Base-by-base conservation (phyloP, 2,329 filamentous ascomycete species). In the Huntiella omanensis region DNA sequence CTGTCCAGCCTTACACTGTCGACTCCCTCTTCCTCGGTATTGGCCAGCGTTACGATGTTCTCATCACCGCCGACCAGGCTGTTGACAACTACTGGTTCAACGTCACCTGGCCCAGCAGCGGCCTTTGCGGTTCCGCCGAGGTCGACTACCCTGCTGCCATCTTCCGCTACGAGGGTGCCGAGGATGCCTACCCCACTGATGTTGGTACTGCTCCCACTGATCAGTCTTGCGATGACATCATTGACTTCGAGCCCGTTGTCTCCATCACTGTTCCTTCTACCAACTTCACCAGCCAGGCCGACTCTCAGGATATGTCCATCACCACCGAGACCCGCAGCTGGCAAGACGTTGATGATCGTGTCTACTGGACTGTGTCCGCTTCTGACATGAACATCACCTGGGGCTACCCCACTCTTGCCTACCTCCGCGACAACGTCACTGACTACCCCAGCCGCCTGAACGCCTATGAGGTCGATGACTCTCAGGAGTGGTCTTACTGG, bases 1-100 rank as follows among this genome's bases (percentile, higher is more conserved):
- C 69, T 1, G 62, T 80, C 33, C 56, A 72, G 52, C 77, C 79
- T 0, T 83, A 80, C 56, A 64, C 70, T 3, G 77, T 76, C 0
- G 63, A 70, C 3, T 67, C 75, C 2, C 63, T 82, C 13, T 75
- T 68, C 3, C 62, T 82, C 10, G 75, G 68, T 33, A 65, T 80
- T 46, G 70, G 64, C 17, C 74, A 78, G 54, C 62, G 66, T 33
- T 54, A 54, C 43, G 60, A 64, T 41, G 57, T 63, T 7, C 54
- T 56, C 37, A 62, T 69, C 19, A 58, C 61, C 38, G 64, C 59
- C 7, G 54, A 57, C 45, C 52, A 57, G 47, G 50, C 52, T 1
- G 44, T 51, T 22, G 49, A 50, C 5, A 52, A 55, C 51, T 59
- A 58, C 51, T 59, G 58, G 58, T 55, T 59, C 54, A 64, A 63